Conservation (phyloP, 106 monocot genomes). For the Dendrobium nobile region DNA sequence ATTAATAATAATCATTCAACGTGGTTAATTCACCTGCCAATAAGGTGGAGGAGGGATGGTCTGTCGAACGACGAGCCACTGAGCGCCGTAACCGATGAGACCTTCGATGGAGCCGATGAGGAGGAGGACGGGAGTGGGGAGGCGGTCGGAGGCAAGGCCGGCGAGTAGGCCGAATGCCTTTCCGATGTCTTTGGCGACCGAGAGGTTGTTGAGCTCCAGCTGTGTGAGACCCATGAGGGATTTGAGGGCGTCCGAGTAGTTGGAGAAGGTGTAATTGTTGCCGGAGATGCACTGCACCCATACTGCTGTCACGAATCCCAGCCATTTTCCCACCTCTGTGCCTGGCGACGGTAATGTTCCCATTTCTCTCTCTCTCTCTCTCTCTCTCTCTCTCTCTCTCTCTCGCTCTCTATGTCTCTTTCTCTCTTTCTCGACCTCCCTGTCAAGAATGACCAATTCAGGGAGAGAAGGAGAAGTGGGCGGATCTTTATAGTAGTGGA, state of each 20-base stretch:
- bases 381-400: conserved; percentile 9
- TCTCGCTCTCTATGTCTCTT: conserved; percentile 9
- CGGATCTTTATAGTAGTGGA: not conserved
- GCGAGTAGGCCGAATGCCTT: conserved; percentile 87
- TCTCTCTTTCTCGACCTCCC: not conserved
- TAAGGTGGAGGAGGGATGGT: conserved; percentile 66
- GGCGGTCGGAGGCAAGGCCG: conserved; percentile 74
- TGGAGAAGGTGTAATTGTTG: conserved; percentile 94
- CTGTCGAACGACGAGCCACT: conserved; percentile 72
- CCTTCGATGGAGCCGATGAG: conserved; percentile 79
- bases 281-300: conserved; percentile 94
- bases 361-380: conserved; percentile 12
- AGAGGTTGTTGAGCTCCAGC: conserved; percentile 70
- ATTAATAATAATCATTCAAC: not conserved
- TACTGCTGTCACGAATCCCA: conserved; percentile 82
- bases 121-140: conserved; percentile 56
- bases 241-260: conserved; percentile 78
- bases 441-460: not conserved
- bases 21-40: conserved; percentile 42
- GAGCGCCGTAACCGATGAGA: conserved; percentile 68
- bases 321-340: conserved; percentile 45
- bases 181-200: conserved; percentile 86
- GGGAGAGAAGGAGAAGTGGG: not conserved
- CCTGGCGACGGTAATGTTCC: conserved; percentile 1
- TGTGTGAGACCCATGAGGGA: conserved; percentile 71